phyloP scores from a whole-genome alignment of 2,329 filamentous ascomycete species.

The Periconia digitata region DNA sequence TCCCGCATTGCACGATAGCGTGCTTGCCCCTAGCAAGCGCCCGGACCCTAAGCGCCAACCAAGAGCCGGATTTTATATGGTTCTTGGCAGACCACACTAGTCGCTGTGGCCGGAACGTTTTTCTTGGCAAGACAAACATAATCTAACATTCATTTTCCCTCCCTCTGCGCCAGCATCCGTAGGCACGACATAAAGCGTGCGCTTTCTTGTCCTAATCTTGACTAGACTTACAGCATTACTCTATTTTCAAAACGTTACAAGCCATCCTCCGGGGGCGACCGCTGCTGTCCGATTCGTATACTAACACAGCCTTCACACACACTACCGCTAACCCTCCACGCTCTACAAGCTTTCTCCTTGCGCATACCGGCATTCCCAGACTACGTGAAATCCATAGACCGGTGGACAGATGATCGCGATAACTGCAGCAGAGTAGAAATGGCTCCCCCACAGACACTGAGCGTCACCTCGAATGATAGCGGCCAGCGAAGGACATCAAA shows the following conservation, averaged over 20 bases:
- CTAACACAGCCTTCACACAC: background rate
- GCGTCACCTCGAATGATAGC: conserved; percentile 9
- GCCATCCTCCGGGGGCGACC: conserved; percentile 1
- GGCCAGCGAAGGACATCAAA: conserved; percentile 11
- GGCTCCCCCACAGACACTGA: conserved; percentile 6
- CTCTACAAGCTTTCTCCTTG: conserved; percentile 9
- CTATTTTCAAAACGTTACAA: conserved; percentile 6
- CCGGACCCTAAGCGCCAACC: no score
- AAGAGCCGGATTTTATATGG: no score
- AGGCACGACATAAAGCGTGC: conserved; percentile 5
- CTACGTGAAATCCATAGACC: conserved; percentile 4
- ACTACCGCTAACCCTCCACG: conserved; percentile 7
- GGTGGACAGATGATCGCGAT: conserved; percentile 7
- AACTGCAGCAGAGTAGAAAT: conserved; percentile 7
- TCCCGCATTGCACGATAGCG: no score
- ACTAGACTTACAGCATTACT: conserved; percentile 4
- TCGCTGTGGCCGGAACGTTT: no score
- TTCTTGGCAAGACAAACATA: conserved; percentile 2
- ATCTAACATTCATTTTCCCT: background rate
- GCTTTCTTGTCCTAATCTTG: conserved; percentile 4
- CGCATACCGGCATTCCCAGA: conserved; percentile 3
- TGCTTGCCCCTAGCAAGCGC: no score
- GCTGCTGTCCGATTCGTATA: background rate
- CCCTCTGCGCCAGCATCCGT: background rate
- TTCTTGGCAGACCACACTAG: conserved; percentile 2